A percentile compares a stretch with the other conserved stretches of the same genome.
These are phyloP conservation scores for Fragaria ananassa DNA, from an alignment of 306 rosid genomes.

Conservation along the genomic window DNA sequence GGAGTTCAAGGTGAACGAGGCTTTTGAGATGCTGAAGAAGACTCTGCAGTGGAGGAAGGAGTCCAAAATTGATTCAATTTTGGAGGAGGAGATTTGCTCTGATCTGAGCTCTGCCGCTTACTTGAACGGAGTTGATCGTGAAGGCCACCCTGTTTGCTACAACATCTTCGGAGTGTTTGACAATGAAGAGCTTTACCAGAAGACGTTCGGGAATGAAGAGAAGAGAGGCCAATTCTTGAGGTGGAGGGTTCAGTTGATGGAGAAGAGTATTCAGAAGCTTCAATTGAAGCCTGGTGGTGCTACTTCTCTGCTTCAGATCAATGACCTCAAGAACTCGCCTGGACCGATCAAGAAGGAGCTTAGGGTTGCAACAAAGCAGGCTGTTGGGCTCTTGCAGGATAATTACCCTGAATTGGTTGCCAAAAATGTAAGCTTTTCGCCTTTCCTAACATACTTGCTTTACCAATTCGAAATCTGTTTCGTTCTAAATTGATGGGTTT, in stretches of 20 bases:
- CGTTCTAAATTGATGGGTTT: background rate
- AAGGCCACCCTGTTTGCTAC: constrained; percentile 77
- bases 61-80: constrained; percentile 48
- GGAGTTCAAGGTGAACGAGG: constrained; percentile 78
- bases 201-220: constrained; percentile 69
- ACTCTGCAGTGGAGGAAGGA: constrained; percentile 77
- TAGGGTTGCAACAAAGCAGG: constrained; percentile 71
- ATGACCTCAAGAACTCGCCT: constrained; percentile 74
- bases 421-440: constrained; percentile 51
- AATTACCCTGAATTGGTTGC: constrained; percentile 93
- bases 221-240: constrained; percentile 66
- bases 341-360: constrained; percentile 75
- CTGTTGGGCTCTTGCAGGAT: constrained; percentile 74
- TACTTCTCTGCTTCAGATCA: constrained; percentile 65
- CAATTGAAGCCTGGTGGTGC: constrained; percentile 51
- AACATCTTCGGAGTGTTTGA: constrained; percentile 81
- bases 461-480: background rate
- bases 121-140: constrained; percentile 53
- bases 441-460: background rate
- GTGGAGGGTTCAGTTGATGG: constrained; percentile 81
- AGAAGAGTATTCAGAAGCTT: constrained; percentile 67
- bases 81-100: constrained; percentile 50
- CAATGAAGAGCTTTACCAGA: constrained; percentile 59
- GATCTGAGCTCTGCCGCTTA: constrained; percentile 64
- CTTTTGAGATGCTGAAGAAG: constrained; percentile 61